phyloP scores from a whole-genome alignment of 495 filamentous ascomycete genomes.

The Aspergillus hancockii region DNA sequence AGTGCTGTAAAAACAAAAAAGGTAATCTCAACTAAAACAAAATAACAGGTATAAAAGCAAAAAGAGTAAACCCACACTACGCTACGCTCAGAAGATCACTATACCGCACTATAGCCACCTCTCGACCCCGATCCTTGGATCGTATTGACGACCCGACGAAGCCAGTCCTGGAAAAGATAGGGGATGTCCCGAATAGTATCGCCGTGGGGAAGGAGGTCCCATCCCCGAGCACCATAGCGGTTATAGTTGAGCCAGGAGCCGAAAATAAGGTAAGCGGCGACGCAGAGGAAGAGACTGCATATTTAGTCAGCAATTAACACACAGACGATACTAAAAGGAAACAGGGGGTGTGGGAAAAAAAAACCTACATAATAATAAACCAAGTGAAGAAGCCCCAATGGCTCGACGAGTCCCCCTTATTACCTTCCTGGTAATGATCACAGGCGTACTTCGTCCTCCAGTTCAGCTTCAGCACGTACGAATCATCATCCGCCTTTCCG shows the following conservation, averaged over 20 bases:
- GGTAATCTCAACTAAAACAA: background rate
- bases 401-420: conserved; percentile 38
- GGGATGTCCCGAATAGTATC: conserved; percentile 91
- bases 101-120: conserved; percentile 95
- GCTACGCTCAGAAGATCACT: conserved; percentile 9
- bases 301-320: background rate
- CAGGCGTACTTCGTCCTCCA: conserved; percentile 90
- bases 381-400: conserved; percentile 97
- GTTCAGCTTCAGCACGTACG: conserved; percentile 64
- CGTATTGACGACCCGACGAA: conserved; percentile 73
- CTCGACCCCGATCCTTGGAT: conserved; percentile 77
- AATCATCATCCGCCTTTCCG: conserved; percentile 46
- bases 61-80: background rate
- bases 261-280: conserved; percentile 93
- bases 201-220: conserved; percentile 91
- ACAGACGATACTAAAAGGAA: background rate
- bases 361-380: conserved; percentile 88
- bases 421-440: conserved; percentile 52
- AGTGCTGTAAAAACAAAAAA: background rate
- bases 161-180: conserved; percentile 89
- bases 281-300: conserved; percentile 71
- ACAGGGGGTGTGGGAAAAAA: background rate
- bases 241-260: conserved; percentile 99
- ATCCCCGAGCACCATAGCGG: conserved; percentile 89
- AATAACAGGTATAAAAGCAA: background rate